A percentile compares a stretch with the other conserved stretches of the same genome.
These are phyloP conservation scores for Parsonsia alboflavescens DNA, from an alignment of 257 asterid genomes.

Conservation along the genomic window DNA sequence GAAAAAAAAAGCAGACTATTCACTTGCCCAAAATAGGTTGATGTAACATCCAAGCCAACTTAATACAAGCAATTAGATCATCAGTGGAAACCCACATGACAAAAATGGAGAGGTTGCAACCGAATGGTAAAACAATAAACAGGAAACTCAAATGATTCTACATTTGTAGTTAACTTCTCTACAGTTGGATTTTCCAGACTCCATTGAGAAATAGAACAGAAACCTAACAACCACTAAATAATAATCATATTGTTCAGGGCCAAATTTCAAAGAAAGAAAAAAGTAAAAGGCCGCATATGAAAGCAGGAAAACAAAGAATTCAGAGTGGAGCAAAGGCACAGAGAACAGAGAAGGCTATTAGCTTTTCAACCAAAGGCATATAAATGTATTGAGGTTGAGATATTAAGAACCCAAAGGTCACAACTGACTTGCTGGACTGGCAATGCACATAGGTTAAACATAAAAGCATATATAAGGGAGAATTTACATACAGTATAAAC, in stretches of 20 bases:
- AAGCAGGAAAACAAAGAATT: slow-evolving; percentile 1
- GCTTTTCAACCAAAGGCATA: neutral
- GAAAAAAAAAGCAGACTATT: neutral
- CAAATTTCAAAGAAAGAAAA: neutral
- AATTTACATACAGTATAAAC: slow-evolving; percentile 78
- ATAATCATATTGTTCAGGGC: neutral
- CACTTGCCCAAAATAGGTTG: neutral
- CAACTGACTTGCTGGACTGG: neutral
- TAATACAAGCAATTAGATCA: neutral
- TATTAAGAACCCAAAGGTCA: neutral
- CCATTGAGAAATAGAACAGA: neutral
- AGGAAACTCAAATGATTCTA: neutral
- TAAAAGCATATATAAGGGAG: neutral
- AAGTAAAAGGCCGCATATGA: too few species aligned
- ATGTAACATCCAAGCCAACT: neutral
- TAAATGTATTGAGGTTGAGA: neutral
- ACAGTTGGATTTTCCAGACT: neutral
- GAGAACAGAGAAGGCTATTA: neutral
- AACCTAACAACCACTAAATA: neutral
- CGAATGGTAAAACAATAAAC: neutral
- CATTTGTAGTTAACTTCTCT: neutral
- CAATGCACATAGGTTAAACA: neutral
- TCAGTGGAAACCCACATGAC: neutral
- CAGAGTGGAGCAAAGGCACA: neutral
- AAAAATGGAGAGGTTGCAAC: neutral